phyloP scores from a whole-genome alignment of 345 rosid genomes.

The Mercurialis annua region DNA sequence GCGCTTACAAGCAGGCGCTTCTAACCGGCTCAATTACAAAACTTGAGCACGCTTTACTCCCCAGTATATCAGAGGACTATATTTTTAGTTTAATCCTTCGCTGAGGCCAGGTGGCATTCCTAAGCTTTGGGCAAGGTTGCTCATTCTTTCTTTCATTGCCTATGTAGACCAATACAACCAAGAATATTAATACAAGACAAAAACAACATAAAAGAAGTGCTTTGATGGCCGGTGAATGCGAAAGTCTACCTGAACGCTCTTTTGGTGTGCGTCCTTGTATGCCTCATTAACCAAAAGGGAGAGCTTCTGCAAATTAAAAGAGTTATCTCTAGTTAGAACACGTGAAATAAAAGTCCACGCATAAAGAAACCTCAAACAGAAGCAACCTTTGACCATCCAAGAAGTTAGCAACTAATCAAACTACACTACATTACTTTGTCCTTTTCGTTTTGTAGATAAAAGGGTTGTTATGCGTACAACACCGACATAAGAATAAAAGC shows the following conservation, averaged over 20 bases:
- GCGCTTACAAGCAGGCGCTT: not conserved
- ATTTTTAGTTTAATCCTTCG: slow-evolving; percentile 58
- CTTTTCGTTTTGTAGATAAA: not conserved
- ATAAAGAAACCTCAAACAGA: not conserved
- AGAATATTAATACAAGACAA: slow-evolving; percentile 14
- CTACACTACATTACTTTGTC: not conserved
- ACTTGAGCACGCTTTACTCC: slow-evolving; percentile 17
- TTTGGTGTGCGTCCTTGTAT: slow-evolving; percentile 89
- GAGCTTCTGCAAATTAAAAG: slow-evolving; percentile 55
- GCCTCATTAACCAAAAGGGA: slow-evolving; percentile 78
- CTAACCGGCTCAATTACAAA: slow-evolving; percentile 25
- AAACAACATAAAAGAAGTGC: not conserved
- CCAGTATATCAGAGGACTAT: not conserved
- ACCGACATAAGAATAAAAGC: not conserved
- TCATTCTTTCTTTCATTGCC: slow-evolving; percentile 96
- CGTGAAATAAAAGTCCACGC: not conserved
- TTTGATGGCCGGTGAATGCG: not conserved
- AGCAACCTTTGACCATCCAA: not conserved
- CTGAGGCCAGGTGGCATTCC: slow-evolving; percentile 84
- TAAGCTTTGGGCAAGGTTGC: slow-evolving; percentile 83
- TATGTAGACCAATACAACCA: slow-evolving; percentile 20
- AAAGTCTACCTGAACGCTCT: slow-evolving; percentile 65
- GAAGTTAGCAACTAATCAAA: not conserved
- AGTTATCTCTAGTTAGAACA: not conserved
- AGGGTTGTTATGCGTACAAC: too few species aligned